Evolutionary conservation across 2,329 filamentous ascomycete genomes (phyloP).

Genomic region (Alternaria ethzedia): DNA sequence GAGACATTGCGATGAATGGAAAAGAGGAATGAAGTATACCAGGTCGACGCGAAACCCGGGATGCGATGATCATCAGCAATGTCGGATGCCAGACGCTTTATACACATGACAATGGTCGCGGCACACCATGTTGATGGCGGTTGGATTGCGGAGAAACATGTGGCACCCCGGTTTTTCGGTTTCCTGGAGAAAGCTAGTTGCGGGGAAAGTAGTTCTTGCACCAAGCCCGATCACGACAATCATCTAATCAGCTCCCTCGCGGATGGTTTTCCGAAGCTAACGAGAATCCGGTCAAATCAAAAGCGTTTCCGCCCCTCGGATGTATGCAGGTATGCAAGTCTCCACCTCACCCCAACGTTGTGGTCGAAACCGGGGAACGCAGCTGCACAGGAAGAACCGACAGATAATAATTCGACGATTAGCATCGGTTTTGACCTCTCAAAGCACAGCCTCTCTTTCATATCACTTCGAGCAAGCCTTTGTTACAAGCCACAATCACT

Average conservation of each 20-base stretch:
- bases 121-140: neutral
- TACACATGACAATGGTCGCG: neutral
- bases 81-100: neutral
- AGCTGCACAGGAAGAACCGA: neutral
- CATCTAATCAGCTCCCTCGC: neutral
- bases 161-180: neutral
- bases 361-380: neutral
- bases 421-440: neutral
- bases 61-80: neutral
- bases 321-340: slow-evolving; percentile 1
- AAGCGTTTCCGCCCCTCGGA: neutral
- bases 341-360: neutral
- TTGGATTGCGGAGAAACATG: neutral
- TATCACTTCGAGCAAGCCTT: neutral
- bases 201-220: slow-evolving; percentile 1
- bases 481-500: neutral
- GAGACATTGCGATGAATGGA: slow-evolving; percentile 14
- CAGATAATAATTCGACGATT: neutral
- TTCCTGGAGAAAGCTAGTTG: slow-evolving; percentile 8
- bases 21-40: neutral
- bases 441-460: neutral
- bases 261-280: neutral
- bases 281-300: neutral
- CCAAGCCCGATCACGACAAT: neutral
- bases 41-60: neutral